Evolutionary conservation across 2,329 filamentous ascomycete species (phyloP).

Genomic region (Tolypocladium paradoxum): DNA sequence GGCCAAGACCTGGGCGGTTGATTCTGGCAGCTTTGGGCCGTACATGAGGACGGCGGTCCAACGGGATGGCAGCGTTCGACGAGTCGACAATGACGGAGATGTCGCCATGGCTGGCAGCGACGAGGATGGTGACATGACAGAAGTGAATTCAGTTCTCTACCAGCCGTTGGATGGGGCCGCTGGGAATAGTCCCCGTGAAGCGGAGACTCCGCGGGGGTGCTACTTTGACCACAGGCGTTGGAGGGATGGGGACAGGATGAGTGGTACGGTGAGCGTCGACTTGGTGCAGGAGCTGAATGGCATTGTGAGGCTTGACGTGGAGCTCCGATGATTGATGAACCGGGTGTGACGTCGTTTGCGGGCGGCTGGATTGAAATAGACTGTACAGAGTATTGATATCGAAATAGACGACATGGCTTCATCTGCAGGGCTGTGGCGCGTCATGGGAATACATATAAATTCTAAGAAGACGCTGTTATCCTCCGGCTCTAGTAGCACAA

Average conservation of each 20-base stretch:
- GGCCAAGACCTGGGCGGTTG: conserved; percentile 20
- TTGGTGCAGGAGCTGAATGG: conserved; percentile 24
- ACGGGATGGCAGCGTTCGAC: conserved; percentile 20
- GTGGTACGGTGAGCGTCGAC: conserved; percentile 15
- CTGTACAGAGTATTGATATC: background rate
- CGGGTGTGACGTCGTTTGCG: background rate
- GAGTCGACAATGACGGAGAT: conserved; percentile 19
- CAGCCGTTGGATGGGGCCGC: conserved; percentile 6
- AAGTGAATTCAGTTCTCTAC: background rate
- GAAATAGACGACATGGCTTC: background rate
- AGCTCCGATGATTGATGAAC: conserved; percentile 12
- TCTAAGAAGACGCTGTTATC: too few species aligned
- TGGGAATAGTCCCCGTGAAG: conserved; percentile 3
- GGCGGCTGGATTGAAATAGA: background rate
- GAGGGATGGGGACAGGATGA: conserved; percentile 7
- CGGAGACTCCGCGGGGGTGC: conserved; percentile 3
- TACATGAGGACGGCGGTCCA: conserved; percentile 13
- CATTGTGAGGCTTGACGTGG: conserved; percentile 26
- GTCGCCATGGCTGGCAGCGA: conserved; percentile 14
- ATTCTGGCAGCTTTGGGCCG: conserved; percentile 10
- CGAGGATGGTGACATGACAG: background rate
- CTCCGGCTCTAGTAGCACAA: too few species aligned
- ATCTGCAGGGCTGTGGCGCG: background rate
- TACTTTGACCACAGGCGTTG: background rate
- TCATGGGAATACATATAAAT: background rate